Conservation (phyloP, 2,329 filamentous ascomycete genomes). For the Pestalotiopsis sp. region DNA sequence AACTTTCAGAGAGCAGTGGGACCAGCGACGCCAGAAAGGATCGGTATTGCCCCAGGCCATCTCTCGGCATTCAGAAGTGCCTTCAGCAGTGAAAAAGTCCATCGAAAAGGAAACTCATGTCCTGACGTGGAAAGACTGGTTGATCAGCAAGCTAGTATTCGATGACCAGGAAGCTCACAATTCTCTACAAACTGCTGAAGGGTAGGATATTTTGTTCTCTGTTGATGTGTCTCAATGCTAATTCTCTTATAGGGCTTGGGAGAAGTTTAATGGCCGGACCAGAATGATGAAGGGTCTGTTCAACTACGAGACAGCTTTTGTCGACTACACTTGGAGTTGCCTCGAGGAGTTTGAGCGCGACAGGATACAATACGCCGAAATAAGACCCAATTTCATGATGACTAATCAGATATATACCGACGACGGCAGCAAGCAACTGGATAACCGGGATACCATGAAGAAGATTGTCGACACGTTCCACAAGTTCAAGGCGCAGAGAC, state of each 20-base stretch:
- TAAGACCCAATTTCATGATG: slow-evolving; percentile 62
- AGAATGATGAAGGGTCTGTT: slow-evolving; percentile 64
- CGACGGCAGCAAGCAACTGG: slow-evolving; percentile 46
- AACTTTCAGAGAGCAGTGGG: slow-evolving; percentile 33
- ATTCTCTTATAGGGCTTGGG: slow-evolving; percentile 48
- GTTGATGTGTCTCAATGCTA: background rate
- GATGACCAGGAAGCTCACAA: slow-evolving; percentile 62
- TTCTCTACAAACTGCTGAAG: slow-evolving; percentile 49
- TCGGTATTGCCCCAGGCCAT: background rate
- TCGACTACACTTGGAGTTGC: slow-evolving; percentile 55
- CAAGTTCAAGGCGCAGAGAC: slow-evolving; percentile 35
- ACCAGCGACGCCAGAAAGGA: slow-evolving; percentile 32
- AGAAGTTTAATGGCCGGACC: slow-evolving; percentile 64
- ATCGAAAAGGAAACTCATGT: background rate
- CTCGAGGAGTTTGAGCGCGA: slow-evolving; percentile 59
- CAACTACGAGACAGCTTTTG: slow-evolving; percentile 59
- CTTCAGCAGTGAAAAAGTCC: background rate
- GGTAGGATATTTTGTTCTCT: slow-evolving; percentile 41
- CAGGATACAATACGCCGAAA: slow-evolving; percentile 63
- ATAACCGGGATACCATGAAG: slow-evolving; percentile 53
- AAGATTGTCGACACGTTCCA: slow-evolving; percentile 52
- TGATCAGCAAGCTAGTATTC: slow-evolving; percentile 65
- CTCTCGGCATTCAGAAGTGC: slow-evolving; percentile 14
- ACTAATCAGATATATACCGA: slow-evolving; percentile 53
- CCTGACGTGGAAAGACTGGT: slow-evolving; percentile 46